Conservation (phyloP, 73 alveolate genomes). For the Vitrella brassicaformis region DNA sequence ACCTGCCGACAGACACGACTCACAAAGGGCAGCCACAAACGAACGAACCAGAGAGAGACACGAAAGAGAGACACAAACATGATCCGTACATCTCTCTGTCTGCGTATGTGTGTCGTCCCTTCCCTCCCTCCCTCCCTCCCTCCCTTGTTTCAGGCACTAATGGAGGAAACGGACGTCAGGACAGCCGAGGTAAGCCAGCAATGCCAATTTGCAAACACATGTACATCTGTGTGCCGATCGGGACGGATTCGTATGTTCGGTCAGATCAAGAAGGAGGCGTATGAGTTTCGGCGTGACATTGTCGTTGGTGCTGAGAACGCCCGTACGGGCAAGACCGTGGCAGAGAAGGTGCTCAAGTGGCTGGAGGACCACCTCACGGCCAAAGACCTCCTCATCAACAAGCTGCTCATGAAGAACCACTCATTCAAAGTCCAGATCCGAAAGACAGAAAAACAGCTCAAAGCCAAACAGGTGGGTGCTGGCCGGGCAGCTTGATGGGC, state of each 20-base stretch:
- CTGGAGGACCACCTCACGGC: slow-evolving; percentile 67
- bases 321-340: slow-evolving; percentile 65
- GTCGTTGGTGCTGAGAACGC: slow-evolving; percentile 66
- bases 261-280: slow-evolving; percentile 60
- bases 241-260: too few species aligned
- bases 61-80: neutral
- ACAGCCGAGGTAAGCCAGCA: slow-evolving; percentile 66
- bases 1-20: too few species aligned
- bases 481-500: too few species aligned
- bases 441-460: slow-evolving; percentile 70
- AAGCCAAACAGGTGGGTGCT: too few species aligned
- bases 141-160: slow-evolving; percentile 43
- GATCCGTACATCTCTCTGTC: neutral
- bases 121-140: neutral
- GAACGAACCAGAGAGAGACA: neutral
- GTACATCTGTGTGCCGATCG: too few species aligned
- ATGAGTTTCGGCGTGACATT: slow-evolving; percentile 65
- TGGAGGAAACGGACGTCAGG: slow-evolving; percentile 61
- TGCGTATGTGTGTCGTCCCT: neutral
- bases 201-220: too few species aligned
- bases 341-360: slow-evolving; percentile 63
- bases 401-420: slow-evolving; percentile 60
- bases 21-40: slow-evolving; percentile 15
- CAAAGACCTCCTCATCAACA: slow-evolving; percentile 63
- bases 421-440: slow-evolving; percentile 55